Evolutionary conservation across 1,284 basidiomycete species (phyloP).

Genomic region (Marasmius tenuissimus): DNA sequence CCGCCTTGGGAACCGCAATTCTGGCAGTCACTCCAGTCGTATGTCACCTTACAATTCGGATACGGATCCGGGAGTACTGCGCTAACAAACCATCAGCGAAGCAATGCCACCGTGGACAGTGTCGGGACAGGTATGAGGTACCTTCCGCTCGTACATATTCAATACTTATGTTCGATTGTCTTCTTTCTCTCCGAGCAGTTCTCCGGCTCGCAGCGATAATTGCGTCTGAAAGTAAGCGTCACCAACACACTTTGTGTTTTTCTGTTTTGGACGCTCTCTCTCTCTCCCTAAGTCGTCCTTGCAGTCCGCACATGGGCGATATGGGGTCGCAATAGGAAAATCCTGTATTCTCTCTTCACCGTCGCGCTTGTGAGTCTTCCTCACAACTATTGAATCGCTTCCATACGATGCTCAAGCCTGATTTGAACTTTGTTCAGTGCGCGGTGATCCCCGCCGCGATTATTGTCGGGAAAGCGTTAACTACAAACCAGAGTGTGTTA

Average conservation of each 20-base stretch:
- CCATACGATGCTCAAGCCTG: no score
- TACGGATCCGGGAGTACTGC: not conserved
- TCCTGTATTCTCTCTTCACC: not conserved
- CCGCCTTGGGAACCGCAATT: slow-evolving; percentile 15
- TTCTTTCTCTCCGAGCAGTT: slow-evolving; percentile 4
- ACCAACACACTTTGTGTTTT: not conserved
- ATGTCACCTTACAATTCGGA: not conserved
- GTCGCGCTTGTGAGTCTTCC: not conserved
- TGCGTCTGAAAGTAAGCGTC: slow-evolving; percentile 18
- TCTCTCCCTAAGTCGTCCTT: slow-evolving; percentile 7
- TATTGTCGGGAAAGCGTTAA: slow-evolving; percentile 10
- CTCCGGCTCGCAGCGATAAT: slow-evolving; percentile 18
- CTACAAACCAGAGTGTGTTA: slow-evolving; percentile 6
- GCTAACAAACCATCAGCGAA: not conserved
- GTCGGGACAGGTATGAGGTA: slow-evolving; percentile 12
- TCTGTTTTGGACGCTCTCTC: not conserved
- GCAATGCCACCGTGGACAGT: slow-evolving; percentile 1
- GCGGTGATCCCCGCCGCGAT: slow-evolving; percentile 12
- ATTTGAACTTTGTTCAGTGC: slow-evolving; percentile 1
- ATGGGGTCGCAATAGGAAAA: slow-evolving; percentile 13
- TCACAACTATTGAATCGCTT: not conserved
- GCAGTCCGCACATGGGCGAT: slow-evolving; percentile 20
- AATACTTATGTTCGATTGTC: not conserved
- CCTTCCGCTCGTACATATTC: not conserved
- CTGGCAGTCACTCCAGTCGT: slow-evolving; percentile 7